Conservation (phyloP, 371 early-diverging fungal genomes). For the Catenaria anguillulae region DNA sequence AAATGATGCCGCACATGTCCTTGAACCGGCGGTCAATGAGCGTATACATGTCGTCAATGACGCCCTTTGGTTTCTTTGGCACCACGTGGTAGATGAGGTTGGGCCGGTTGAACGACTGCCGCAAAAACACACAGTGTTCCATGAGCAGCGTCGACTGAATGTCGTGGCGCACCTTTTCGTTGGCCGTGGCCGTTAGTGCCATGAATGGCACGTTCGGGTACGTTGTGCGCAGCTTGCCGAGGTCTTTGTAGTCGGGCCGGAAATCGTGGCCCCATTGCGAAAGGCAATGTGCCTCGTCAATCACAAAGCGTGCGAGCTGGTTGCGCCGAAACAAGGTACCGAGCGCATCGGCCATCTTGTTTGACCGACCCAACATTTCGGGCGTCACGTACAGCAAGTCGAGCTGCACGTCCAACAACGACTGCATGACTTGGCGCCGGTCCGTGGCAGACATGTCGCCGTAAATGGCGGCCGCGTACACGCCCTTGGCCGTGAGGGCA, state of each 20-base stretch:
- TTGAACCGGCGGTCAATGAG: conserved; percentile 57
- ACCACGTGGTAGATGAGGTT: conserved; percentile 54
- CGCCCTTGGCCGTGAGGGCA: conserved; percentile 55
- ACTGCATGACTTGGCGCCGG: conserved; percentile 40
- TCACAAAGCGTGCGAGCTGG: conserved; percentile 75
- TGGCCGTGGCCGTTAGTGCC: conserved; percentile 98
- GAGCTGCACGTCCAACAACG: conserved; percentile 25
- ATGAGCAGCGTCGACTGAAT: conserved; percentile 51
- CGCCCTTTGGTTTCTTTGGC: conserved; percentile 33
- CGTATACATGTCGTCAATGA: conserved; percentile 55
- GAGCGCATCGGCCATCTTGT: conserved; percentile 41
- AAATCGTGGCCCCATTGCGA: conserved; percentile 97
- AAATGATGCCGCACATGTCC: conserved; percentile 88
- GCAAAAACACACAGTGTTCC: conserved; percentile 46
- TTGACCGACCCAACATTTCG: conserved; percentile 70
- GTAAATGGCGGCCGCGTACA: conserved; percentile 60
- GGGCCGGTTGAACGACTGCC: conserved; percentile 76
- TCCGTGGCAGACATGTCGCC: conserved; percentile 38
- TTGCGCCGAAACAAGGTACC: conserved; percentile 36
- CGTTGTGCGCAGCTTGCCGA: conserved; percentile 40
- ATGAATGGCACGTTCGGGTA: conserved; percentile 84
- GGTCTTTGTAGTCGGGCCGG: conserved; percentile 43
- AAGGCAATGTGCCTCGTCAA: conserved; percentile 99
- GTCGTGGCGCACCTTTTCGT: conserved; percentile 72
- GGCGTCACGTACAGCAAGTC: conserved; percentile 92